Evolutionary conservation across 2,329 filamentous ascomycete genomes (phyloP), one percentile per base, ranked within the genome.

Genomic region (Amauroascus niger): DNA sequence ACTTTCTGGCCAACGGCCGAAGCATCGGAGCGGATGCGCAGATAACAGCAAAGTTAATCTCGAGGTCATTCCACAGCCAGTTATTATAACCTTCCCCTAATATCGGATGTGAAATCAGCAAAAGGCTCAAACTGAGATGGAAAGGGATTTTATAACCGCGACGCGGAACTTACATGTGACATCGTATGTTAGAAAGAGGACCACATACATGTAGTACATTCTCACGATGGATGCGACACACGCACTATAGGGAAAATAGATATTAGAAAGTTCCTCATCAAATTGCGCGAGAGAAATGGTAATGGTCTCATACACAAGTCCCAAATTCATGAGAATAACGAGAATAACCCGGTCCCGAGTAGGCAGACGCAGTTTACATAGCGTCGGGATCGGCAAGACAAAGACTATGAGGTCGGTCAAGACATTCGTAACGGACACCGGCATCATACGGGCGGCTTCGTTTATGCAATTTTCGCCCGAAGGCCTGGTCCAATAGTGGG

Each of bases 21-120:
- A 62, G 54, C 14, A 55, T 58, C 13, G 60, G 60, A 24, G 60
- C 22, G 3, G 58, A 61, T 5, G 60, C 58, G 54, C 60, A 62
- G 6, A 61, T 62, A 22, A 61, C 56, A 9, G 57, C 58, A 11
- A 62, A 46, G 33, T 62, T 60, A 9, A 56, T 51, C 45, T 62
- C 60, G 33, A 62, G 16, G n/a, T 40, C 49, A 32, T 49, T 57
- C 60, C 60, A 62, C 40, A 60, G 16, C 57, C 58, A 60, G 22
- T 56, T 52, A 5, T 58, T 55, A 49, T 59, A 60, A n/a, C 57
- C 58, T 14, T 46, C 40, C 58, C 58, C 58, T 60, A 26, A n/a
- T 8, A 26, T 50, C 2, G 11, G 16, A 43, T 16, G 13, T 13
- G 46, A 13, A 45, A 14, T 55, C 26, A 43, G 39, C 32, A 3